Evolutionary conservation across 176 grass and related monocot genomes (phyloP).

Genomic region (maize (Zea mays)): DNA sequence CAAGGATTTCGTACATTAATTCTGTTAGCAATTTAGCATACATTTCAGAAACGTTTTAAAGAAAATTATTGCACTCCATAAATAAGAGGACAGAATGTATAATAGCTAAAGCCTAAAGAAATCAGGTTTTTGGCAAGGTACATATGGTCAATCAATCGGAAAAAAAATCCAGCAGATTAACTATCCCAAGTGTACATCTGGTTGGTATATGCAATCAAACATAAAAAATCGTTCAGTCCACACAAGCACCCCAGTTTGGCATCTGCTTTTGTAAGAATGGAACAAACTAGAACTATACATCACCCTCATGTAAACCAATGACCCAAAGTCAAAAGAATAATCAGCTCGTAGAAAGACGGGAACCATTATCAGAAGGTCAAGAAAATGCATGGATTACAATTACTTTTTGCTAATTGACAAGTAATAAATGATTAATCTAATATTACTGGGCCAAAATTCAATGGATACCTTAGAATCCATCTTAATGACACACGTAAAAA

Average conservation of each 20-base stretch:
- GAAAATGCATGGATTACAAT: constrained; percentile 3
- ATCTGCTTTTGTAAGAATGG: constrained; percentile 1
- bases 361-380: not conserved
- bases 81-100: constrained; percentile 1
- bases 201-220: not conserved
- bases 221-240: not conserved
- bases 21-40: not conserved
- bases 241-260: not conserved
- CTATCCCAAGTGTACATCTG: not conserved
- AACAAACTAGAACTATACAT: constrained; percentile 29
- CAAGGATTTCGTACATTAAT: not conserved
- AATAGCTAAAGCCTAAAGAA: not conserved
- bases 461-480: constrained; percentile 76
- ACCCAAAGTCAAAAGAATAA: constrained; percentile 1
- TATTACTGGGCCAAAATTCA: not conserved
- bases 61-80: not conserved
- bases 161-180: not conserved
- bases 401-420: not conserved
- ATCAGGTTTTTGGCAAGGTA: not conserved
- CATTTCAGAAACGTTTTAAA: not conserved
- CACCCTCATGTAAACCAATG: constrained; percentile 5
- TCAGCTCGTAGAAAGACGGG: not conserved
- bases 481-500: constrained; percentile 92
- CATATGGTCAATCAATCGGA: not conserved
- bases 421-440: constrained; percentile 8